Percentiles rank a stretch among this genome's conserved stretches.
Evolutionary conservation across 371 early-diverging fungal genomes (phyloP).

Genomic region (Lichtheimia corymbifera): DNA sequence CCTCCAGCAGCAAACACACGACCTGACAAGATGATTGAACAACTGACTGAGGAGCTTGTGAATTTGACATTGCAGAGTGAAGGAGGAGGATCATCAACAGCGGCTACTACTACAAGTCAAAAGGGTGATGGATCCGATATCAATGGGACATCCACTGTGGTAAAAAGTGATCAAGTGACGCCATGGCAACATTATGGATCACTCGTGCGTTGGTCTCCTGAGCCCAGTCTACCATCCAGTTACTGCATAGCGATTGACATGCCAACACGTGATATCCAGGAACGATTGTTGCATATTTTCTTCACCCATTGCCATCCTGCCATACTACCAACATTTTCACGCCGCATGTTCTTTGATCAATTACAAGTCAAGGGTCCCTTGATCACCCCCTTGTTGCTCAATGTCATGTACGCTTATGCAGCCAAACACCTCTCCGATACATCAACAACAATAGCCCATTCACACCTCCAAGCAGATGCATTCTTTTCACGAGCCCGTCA

Average conservation of each 20-base stretch:
- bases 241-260: constrained; percentile 40
- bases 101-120: background rate
- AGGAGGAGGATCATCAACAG: background rate
- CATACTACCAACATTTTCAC: constrained; percentile 31
- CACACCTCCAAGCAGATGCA: constrained; percentile 1
- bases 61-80: constrained; percentile 35
- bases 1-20: constrained; percentile 19
- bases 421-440: constrained; percentile 29
- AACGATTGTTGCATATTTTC: constrained; percentile 36
- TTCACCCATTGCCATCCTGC: constrained; percentile 40
- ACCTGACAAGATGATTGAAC: constrained; percentile 47
- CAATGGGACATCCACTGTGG: constrained; percentile 5
- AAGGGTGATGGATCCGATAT: too few relatives aligned
- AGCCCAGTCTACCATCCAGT: constrained; percentile 17
- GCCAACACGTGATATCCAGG: constrained; percentile 28
- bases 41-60: constrained; percentile 39
- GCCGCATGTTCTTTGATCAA: constrained; percentile 47
- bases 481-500: constrained; percentile 40
- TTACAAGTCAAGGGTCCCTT: constrained; percentile 41
- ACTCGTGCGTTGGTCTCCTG: constrained; percentile 29
- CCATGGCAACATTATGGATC: constrained; percentile 26
- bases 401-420: constrained; percentile 51
- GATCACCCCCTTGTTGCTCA: constrained; percentile 43
- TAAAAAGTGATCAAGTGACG: constrained; percentile 8
- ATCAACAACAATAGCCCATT: background rate